Percentiles rank a stretch among this genome's conserved stretches.
Conservation (phyloP, 2,329 filamentous ascomycete species). For the Calonectria montana region DNA sequence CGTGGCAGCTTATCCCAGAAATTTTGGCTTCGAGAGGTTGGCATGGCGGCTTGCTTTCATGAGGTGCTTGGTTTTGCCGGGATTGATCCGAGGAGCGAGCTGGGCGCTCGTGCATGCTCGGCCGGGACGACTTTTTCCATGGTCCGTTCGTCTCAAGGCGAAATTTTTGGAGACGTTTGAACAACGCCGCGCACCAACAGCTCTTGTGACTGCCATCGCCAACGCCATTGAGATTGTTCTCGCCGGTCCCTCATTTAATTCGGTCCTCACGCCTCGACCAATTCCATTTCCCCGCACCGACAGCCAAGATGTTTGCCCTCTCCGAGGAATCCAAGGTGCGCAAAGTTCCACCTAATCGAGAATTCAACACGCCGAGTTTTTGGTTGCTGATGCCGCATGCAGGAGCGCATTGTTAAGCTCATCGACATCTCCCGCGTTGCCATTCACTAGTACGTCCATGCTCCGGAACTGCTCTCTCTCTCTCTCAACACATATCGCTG, state of each 20-base stretch:
- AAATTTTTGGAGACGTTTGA: conserved; percentile 40
- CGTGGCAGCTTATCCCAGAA: conserved; percentile 30
- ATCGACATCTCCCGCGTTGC: conserved; percentile 94
- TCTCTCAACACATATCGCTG: conserved; percentile 42
- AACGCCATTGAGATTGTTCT: conserved; percentile 15
- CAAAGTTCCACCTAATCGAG: neutral
- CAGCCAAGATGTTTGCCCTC: conserved; percentile 70
- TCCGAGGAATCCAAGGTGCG: conserved; percentile 97
- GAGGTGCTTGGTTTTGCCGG: conserved; percentile 41
- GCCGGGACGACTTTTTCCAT: conserved; percentile 40
- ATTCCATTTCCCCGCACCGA: neutral
- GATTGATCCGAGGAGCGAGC: conserved; percentile 41
- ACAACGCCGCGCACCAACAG: conserved; percentile 30
- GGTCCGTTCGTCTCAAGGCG: conserved; percentile 28
- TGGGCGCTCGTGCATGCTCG: neutral
- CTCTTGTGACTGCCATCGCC: conserved; percentile 22
- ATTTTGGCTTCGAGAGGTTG: conserved; percentile 41
- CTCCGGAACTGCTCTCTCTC: neutral
- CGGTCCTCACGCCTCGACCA: neutral
- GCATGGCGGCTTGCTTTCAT: conserved; percentile 25
- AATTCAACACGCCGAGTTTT: conserved; percentile 8
- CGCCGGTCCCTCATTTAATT: neutral
- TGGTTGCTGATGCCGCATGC: conserved; percentile 30
- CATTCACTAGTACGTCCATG: conserved; percentile 85
- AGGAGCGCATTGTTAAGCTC: conserved; percentile 98